Percentiles rank a stretch among this genome's conserved stretches.
Conservation (phyloP, 2,329 filamentous ascomycete genomes). For the Exophiala mesophila region DNA sequence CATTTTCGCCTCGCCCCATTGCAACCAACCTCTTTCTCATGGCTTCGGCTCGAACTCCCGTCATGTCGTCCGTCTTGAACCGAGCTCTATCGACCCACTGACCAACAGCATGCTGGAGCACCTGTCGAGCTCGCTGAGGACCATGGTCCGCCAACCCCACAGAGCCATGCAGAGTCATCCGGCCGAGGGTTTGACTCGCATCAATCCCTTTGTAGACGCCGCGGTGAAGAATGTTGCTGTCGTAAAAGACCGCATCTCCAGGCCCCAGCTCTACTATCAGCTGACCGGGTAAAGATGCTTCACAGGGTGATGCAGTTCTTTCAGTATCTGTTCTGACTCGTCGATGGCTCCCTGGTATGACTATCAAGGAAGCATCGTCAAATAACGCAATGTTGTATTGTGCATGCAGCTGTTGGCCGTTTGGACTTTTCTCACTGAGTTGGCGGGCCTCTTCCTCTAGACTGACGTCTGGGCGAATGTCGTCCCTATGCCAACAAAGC, state of each 20-base stretch:
- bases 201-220: slow-evolving; percentile 39
- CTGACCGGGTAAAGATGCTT: slow-evolving; percentile 57
- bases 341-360: slow-evolving; percentile 71
- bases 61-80: slow-evolving; percentile 32
- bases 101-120: slow-evolving; percentile 44
- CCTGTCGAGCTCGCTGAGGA: slow-evolving; percentile 39
- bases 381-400: slow-evolving; percentile 86
- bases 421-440: slow-evolving; percentile 47
- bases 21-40: slow-evolving; percentile 43
- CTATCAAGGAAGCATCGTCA: slow-evolving; percentile 66
- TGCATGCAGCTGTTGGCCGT: slow-evolving; percentile 61
- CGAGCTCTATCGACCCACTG: slow-evolving; percentile 40
- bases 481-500: slow-evolving; percentile 81
- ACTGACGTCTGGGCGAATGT: slow-evolving; percentile 63
- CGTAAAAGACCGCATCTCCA: slow-evolving; percentile 80
- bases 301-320: slow-evolving; percentile 62
- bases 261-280: slow-evolving; percentile 61
- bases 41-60: slow-evolving; percentile 35
- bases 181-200: slow-evolving; percentile 33
- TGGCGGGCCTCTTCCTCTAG: slow-evolving; percentile 62
- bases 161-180: slow-evolving; percentile 42
- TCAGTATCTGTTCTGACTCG: slow-evolving; percentile 67
- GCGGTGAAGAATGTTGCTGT: slow-evolving; percentile 73
- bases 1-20: slow-evolving; percentile 42
- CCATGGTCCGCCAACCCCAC: slow-evolving; percentile 37